A percentile compares a stretch with the other conserved stretches of the same genome.
Evolutionary conservation across 768 basidiomycete genomes (phyloP).

Genomic region (Nidularia sp.): DNA sequence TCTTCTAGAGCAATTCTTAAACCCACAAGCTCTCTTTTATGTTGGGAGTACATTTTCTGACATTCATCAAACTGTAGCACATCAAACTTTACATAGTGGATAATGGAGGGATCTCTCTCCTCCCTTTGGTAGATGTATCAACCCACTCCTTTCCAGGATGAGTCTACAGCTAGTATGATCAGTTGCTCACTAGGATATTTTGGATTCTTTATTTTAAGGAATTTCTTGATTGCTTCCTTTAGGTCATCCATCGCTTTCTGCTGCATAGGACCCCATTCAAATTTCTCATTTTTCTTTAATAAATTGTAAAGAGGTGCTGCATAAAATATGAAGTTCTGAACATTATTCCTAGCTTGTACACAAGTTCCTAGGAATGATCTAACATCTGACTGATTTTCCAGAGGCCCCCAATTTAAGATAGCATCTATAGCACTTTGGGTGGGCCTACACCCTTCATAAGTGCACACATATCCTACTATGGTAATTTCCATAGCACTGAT

Average conservation of each 20-base stretch:
- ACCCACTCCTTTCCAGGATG: slow-evolving; percentile 22
- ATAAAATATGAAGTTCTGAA: slow-evolving; percentile 13
- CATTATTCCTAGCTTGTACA: slow-evolving; percentile 14
- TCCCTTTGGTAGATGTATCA: slow-evolving; percentile 31
- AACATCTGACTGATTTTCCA: slow-evolving; percentile 7
- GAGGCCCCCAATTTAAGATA: slow-evolving; percentile 20
- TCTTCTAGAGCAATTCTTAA: slow-evolving; percentile 18
- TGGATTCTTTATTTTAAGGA: not conserved
- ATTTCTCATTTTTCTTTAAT: slow-evolving; percentile 15
- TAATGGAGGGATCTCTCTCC: slow-evolving; percentile 8
- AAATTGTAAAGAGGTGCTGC: slow-evolving; percentile 14
- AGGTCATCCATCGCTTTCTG: slow-evolving; percentile 5
- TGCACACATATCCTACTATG: slow-evolving; percentile 18
- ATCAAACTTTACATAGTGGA: slow-evolving; percentile 25
- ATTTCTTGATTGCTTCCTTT: slow-evolving; percentile 5
- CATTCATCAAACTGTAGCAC: slow-evolving; percentile 31
- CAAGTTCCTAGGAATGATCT: slow-evolving; percentile 19
- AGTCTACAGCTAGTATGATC: not conserved
- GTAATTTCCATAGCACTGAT: not conserved
- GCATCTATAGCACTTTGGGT: slow-evolving; percentile 13
- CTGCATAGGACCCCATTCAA: slow-evolving; percentile 8
- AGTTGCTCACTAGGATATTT: slow-evolving; percentile 1
- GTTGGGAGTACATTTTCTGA: slow-evolving; percentile 28
- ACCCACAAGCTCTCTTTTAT: slow-evolving; percentile 36
- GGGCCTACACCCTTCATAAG: slow-evolving; percentile 19